phyloP scores from a whole-genome alignment of 192 early-diverging fungal genomes.

The Endogone sp. region DNA sequence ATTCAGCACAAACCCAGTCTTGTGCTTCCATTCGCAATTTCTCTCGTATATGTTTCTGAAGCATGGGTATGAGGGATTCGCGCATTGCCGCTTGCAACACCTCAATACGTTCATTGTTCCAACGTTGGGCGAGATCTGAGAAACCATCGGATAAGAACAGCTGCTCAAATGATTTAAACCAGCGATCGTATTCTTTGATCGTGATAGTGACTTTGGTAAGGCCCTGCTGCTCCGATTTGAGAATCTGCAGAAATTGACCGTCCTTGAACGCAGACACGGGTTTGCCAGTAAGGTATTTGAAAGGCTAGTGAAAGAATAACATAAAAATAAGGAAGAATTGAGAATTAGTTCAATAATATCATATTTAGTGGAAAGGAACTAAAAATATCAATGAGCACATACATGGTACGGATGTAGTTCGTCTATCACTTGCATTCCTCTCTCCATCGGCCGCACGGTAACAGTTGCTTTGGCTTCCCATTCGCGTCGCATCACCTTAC shows the following conservation, averaged over 20 bases:
- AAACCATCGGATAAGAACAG: conserved; percentile 54
- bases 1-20: conserved; percentile 62
- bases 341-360: background rate
- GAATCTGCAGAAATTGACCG: conserved; percentile 73
- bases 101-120: conserved; percentile 74
- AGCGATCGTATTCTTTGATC: conserved; percentile 39
- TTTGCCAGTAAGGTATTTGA: conserved; percentile 84
- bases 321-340: conserved; percentile 2
- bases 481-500: conserved; percentile 68
- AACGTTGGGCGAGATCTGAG: conserved; percentile 59
- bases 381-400: no score
- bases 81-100: conserved; percentile 55
- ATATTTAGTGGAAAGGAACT: conserved; percentile 25
- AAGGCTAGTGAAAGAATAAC: conserved; percentile 42
- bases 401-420: conserved; percentile 63
- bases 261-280: conserved; percentile 64
- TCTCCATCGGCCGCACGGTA: conserved; percentile 74
- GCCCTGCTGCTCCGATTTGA: conserved; percentile 68
- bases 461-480: conserved; percentile 68
- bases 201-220: conserved; percentile 59
- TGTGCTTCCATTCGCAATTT: conserved; percentile 69
- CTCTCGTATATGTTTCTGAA: conserved; percentile 73
- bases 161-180: conserved; percentile 47
- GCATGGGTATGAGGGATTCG: conserved; percentile 67
- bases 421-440: conserved; percentile 73